phyloP scores from a whole-genome alignment of 768 basidiomycete species.

The Gymnopilus junonius region DNA sequence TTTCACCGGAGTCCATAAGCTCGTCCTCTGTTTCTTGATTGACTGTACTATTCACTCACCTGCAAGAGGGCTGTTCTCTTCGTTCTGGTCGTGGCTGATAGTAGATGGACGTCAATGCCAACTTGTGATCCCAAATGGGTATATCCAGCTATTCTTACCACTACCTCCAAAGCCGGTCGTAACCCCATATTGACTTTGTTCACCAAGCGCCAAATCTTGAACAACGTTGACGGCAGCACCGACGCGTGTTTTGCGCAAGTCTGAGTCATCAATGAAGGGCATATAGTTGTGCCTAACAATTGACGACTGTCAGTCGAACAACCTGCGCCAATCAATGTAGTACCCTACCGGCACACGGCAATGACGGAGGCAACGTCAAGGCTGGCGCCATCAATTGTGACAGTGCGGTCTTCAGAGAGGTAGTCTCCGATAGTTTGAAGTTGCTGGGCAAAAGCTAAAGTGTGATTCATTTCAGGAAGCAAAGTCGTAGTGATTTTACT shows the following conservation, averaged over 20 bases:
- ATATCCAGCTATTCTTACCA: background rate
- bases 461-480: background rate
- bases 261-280: slow-evolving; percentile 4
- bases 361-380: slow-evolving; percentile 7
- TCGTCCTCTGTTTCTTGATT: background rate
- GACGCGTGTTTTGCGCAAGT: slow-evolving; percentile 1
- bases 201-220: slow-evolving; percentile 9
- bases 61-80: slow-evolving; percentile 1
- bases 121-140: background rate
- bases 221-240: slow-evolving; percentile 10
- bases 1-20: background rate
- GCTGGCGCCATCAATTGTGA: slow-evolving; percentile 3
- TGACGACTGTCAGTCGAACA: background rate
- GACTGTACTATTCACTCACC: background rate
- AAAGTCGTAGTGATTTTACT: background rate
- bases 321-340: background rate
- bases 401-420: background rate
- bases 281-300: background rate
- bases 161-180: slow-evolving; percentile 10
- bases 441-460: background rate
- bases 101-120: background rate
- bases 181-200: slow-evolving; percentile 10
- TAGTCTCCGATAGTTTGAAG: slow-evolving; percentile 3
- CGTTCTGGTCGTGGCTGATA: slow-evolving; percentile 4
- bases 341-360: slow-evolving; percentile 6